phyloP scores from a whole-genome alignment of 1,284 basidiomycete species.

The Coniophora puteana region DNA sequence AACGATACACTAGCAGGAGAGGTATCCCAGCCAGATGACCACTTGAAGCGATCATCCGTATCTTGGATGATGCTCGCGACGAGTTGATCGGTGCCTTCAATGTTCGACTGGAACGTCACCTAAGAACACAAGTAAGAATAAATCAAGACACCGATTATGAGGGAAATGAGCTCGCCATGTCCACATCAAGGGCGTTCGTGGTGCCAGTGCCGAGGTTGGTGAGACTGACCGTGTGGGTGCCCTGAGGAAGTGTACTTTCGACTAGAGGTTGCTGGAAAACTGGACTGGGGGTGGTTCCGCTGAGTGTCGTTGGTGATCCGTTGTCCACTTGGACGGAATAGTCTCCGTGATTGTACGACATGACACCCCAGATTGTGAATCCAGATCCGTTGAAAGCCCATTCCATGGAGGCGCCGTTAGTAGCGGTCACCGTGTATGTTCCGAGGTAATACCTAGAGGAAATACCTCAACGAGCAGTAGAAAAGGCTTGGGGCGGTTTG shows the following conservation, averaged over 20 bases:
- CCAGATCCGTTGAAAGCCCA: constrained; percentile 25
- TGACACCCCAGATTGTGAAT: constrained; percentile 17
- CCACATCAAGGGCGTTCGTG: neutral
- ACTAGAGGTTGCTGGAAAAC: constrained; percentile 14
- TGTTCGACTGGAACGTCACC: constrained; percentile 1
- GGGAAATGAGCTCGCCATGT: neutral
- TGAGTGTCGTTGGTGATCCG: constrained; percentile 1
- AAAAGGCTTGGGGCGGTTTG: no score
- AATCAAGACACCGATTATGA: no score
- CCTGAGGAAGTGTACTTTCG: constrained; percentile 10
- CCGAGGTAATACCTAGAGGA: constrained; percentile 10
- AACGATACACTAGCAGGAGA: neutral
- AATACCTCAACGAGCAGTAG: no score
- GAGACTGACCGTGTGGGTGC: constrained; percentile 12
- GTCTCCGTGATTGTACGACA: constrained; percentile 14
- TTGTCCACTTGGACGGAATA: constrained; percentile 19
- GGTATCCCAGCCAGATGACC: constrained; percentile 2
- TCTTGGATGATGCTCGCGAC: constrained; percentile 1
- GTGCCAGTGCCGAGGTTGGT: constrained; percentile 16
- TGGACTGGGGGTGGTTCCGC: constrained; percentile 1
- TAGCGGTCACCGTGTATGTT: constrained; percentile 13
- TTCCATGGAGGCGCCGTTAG: constrained; percentile 13
- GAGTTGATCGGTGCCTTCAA: neutral
- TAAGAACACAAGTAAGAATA: no score
- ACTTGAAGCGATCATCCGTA: constrained; percentile 1